phyloP scores from a whole-genome alignment of 805 yeast species.

The Myxozyma lipomycoides region DNA sequence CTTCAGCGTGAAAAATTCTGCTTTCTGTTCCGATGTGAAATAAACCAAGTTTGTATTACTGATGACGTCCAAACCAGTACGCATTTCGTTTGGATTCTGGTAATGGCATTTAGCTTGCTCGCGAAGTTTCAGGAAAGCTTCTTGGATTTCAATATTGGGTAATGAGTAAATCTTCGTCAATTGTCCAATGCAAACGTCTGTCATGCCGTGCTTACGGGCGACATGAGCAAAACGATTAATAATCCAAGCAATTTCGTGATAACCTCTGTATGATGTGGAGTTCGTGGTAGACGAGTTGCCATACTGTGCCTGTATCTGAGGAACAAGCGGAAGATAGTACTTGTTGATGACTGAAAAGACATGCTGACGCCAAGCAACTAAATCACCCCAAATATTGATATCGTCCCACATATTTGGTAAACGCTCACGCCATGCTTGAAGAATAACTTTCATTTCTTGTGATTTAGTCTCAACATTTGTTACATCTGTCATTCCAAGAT shows the following conservation, averaged over 20 bases:
- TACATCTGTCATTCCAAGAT: conserved; percentile 82
- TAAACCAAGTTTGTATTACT: conserved; percentile 93
- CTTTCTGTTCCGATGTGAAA: conserved; percentile 96
- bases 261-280: conserved; percentile 95
- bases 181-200: conserved; percentile 92
- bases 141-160: conserved; percentile 97
- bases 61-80: conserved; percentile 94
- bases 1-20: conserved; percentile 94
- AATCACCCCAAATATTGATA: conserved; percentile 93
- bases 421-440: conserved; percentile 97
- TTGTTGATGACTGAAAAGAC: conserved; percentile 94
- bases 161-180: conserved; percentile 88
- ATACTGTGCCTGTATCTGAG: conserved; percentile 66
- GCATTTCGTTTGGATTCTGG: conserved; percentile 82
- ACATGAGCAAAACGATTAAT: conserved; percentile 97
- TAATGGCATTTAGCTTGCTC: conserved; percentile 98
- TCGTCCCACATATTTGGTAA: conserved; percentile 97
- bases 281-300: conserved; percentile 53
- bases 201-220: conserved; percentile 93
- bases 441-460: conserved; percentile 87
- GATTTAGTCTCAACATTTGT: conserved; percentile 88
- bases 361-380: conserved; percentile 98
- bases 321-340: conserved; percentile 88
- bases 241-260: conserved; percentile 98
- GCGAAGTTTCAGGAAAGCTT: conserved; percentile 88